Evolutionary conservation across 129 eudicot genomes (phyloP).

Genomic region (Chrysanthemum lavandulifolium): DNA sequence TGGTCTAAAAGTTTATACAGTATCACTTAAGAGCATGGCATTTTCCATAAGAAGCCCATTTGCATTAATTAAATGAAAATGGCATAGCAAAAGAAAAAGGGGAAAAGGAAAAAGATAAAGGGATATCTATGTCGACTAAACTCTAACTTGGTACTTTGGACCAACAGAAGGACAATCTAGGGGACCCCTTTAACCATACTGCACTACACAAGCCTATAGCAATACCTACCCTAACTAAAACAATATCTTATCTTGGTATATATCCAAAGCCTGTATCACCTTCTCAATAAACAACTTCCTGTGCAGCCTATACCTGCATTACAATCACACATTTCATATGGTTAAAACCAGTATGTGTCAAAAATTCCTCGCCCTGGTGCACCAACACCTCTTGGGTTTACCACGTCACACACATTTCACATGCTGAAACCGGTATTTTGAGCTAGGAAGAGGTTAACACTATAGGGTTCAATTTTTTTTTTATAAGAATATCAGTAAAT

Average conservation of each 20-base stretch:
- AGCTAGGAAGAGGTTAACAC: too few relatives aligned
- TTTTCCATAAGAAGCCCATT: constrained; percentile 22
- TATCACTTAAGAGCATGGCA: background rate
- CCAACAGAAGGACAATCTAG: constrained; percentile 9
- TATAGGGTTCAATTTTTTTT: too few relatives aligned
- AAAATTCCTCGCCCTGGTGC: too few relatives aligned
- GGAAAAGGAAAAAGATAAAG: background rate
- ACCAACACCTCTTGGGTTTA: background rate
- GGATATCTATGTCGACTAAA: constrained; percentile 21
- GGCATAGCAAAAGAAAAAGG: background rate
- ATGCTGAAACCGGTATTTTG: too few relatives aligned
- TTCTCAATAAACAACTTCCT: constrained; percentile 70
- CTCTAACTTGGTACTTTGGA: constrained; percentile 15
- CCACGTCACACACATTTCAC: background rate
- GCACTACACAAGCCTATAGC: constrained; percentile 21
- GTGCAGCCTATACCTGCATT: constrained; percentile 89
- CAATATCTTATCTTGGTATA: constrained; percentile 78
- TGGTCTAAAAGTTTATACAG: too few relatives aligned
- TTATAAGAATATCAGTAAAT: too few relatives aligned
- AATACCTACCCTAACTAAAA: constrained; percentile 38
- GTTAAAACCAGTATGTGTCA: too few relatives aligned
- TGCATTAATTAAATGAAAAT: constrained; percentile 4
- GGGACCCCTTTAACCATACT: constrained; percentile 15
- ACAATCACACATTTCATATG: constrained; percentile 10
- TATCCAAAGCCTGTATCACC: constrained; percentile 79